Base-by-base conservation (phyloP, 2,329 filamentous ascomycete genomes). In the Ramichloridium luteum region DNA sequence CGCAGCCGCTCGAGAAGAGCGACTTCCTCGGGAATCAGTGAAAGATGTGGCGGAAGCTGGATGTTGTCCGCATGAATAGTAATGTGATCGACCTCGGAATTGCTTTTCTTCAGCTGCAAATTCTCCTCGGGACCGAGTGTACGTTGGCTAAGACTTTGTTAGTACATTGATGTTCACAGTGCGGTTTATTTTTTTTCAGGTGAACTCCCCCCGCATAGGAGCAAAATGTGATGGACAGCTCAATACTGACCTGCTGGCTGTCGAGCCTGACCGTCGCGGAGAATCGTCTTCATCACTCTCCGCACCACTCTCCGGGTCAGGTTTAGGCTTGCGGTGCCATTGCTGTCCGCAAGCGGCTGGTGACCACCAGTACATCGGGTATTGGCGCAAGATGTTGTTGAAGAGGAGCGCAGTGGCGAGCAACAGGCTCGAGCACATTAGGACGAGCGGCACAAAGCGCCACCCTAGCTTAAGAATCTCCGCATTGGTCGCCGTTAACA, bases 351-450 rank as follows among this genome's bases (percentile, higher is more conserved):
- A 23, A 8, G 8, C n/a, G 8, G 50, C 30, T 3, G 59, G 53
- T n/a, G 60, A 62, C 63, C 62, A 67, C 64, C 64, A 67, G 32
- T 58, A 67, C 2, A 60, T 33, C 1, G 64, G 64, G 39, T 63
- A 67, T 34, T 57, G 55, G 16, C 64, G 46, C 30, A 62, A 49
- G 6, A 65, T 51, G 36, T 67, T 67, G 41, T 67, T 67, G 36
- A 62, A 46, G 4, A 62, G 30, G 5, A 60, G 46, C 0, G 58
- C 62, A 1, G 64, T 57, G 0, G 45, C 16, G 3, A 62, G 28
- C 61, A 67, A 62, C 22, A 66, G 39, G 1, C 47, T 43, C 2
- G 55, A 55, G 2, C 59, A 60, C 35, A 63, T 47, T 35, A 60
- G 39, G 3, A 66, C 53, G 5, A 66, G 38, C 1, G 54, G 53